Base-by-base conservation (phyloP, 164 flowering plant genomes). In the Tetracentron sinense region DNA sequence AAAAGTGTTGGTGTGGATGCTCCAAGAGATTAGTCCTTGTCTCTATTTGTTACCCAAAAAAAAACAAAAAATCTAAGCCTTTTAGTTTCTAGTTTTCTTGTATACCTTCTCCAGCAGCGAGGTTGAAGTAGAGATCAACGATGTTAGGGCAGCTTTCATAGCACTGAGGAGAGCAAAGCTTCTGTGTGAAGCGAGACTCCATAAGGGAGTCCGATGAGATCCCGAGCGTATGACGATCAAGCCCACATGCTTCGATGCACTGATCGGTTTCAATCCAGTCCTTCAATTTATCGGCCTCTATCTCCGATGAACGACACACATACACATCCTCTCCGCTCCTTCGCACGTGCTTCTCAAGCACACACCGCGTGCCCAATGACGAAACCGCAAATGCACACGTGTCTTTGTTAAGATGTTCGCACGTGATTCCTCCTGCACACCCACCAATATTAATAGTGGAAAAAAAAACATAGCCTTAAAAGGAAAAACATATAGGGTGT, bases 41-140 rank as follows among this genome's bases (percentile, higher is more conserved):
- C n/a, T n/a, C n/a, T n/a, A n/a, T n/a, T n/a, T n/a, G n/a, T n/a
- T n/a, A n/a, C n/a, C n/a, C n/a, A n/a, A n/a, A n/a, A n/a, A n/a
- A n/a, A n/a, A n/a, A n/a, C n/a, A n/a, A n/a, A n/a, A n/a, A n/a
- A n/a, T n/a, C n/a, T n/a, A n/a, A n/a, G n/a, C n/a, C n/a, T n/a
- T n/a, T n/a, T n/a, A n/a, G n/a, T n/a, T n/a, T n/a, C n/a, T n/a
- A n/a, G n/a, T n/a, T n/a, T n/a, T 1, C 11, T n/a, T 4, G 17
- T 2, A 7, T 47, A 62, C 65, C 65, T 62, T 62, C 56, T 2
- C 42, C 65, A 26, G 65, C 65, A 3, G 65, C 65, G 29, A 62
- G 65, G 23, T 62, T 62, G 65, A 62, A 62, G 56, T 62, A 62
- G 27, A 62, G 12, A 31, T 62, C 56, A 2, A 51, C 65, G 30